A percentile compares a stretch with the other conserved stretches of the same genome.
phyloP scores from a whole-genome alignment of 441 rosid genomes.

The Flueggea neowawraea region DNA sequence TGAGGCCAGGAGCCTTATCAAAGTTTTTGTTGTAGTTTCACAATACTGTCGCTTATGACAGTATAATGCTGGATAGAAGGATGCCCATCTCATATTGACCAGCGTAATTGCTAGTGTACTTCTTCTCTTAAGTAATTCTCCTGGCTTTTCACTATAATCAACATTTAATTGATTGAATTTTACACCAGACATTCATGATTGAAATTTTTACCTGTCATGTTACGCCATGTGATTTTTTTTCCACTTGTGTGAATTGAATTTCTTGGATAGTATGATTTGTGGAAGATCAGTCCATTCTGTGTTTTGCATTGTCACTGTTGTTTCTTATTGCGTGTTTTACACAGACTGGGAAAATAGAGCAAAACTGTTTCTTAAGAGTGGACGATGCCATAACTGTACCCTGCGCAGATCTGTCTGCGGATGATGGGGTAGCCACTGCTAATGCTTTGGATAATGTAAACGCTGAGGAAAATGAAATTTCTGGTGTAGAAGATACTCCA shows the following conservation, averaged over 20 bases:
- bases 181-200: background rate
- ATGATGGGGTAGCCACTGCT: conserved; percentile 19
- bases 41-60: conserved; percentile 18
- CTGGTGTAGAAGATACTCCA: conserved; percentile 19
- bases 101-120: conserved; percentile 17
- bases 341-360: conserved; percentile 17
- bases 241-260: no score
- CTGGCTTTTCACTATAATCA: conserved; percentile 2
- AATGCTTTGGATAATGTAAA: conserved; percentile 15
- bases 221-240: no score
- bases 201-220: no score
- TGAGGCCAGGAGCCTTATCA: background rate
- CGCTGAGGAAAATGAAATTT: conserved; percentile 20
- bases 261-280: background rate
- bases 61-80: conserved; percentile 23
- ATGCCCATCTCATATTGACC: conserved; percentile 16
- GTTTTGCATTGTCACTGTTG: conserved; percentile 8
- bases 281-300: background rate
- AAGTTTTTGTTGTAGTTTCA: conserved; percentile 11
- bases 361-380: conserved; percentile 12
- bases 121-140: conserved; percentile 19
- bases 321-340: conserved; percentile 15
- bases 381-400: conserved; percentile 22
- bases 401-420: no score
- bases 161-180: conserved; percentile 7